A percentile compares a stretch with the other conserved stretches of the same genome.
Evolutionary conservation across 208 protist genomes (phyloP).

Genomic region (Leishmania braziliensis): DNA sequence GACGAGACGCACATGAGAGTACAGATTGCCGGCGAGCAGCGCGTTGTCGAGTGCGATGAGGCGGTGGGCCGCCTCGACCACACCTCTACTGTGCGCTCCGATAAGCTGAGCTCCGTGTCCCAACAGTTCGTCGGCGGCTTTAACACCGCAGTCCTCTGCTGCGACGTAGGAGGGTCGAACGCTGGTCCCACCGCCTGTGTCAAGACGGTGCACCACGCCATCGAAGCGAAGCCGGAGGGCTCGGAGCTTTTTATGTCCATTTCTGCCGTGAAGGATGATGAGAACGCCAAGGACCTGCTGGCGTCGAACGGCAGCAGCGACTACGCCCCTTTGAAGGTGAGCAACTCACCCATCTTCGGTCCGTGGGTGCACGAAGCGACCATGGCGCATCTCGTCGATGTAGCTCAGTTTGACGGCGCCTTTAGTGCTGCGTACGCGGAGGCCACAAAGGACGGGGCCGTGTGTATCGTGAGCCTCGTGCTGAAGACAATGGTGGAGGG

Average conservation of each 20-base stretch:
- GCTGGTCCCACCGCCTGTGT: constrained; percentile 31
- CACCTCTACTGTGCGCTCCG: constrained; percentile 27
- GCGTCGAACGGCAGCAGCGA: not conserved
- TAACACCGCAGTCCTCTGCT: constrained; percentile 54
- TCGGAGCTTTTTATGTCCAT: constrained; percentile 48
- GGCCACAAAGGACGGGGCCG: constrained; percentile 28
- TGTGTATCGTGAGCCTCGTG: constrained; percentile 37
- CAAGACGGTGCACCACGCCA: constrained; percentile 23
- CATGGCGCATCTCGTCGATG: constrained; percentile 28
- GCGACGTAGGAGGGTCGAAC: constrained; percentile 38
- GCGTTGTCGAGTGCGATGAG: constrained; percentile 37
- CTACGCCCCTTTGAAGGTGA: constrained; percentile 27
- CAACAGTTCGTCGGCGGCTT: constrained; percentile 35
- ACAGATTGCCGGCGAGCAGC: constrained; percentile 4
- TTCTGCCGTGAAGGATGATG: constrained; percentile 24
- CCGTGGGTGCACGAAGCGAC: constrained; percentile 37
- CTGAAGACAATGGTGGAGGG: constrained; percentile 33
- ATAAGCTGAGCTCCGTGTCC: constrained; percentile 23
- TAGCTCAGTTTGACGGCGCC: constrained; percentile 21
- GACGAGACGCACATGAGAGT: constrained; percentile 33
- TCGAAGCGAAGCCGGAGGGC: constrained; percentile 20
- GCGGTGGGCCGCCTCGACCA: constrained; percentile 29
- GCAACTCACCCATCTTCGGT: constrained; percentile 63
- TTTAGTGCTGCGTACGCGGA: constrained; percentile 27
- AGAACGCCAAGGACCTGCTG: constrained; percentile 37